Conservation (phyloP, 2,329 filamentous ascomycete species). For the Cadophora gregata region DNA sequence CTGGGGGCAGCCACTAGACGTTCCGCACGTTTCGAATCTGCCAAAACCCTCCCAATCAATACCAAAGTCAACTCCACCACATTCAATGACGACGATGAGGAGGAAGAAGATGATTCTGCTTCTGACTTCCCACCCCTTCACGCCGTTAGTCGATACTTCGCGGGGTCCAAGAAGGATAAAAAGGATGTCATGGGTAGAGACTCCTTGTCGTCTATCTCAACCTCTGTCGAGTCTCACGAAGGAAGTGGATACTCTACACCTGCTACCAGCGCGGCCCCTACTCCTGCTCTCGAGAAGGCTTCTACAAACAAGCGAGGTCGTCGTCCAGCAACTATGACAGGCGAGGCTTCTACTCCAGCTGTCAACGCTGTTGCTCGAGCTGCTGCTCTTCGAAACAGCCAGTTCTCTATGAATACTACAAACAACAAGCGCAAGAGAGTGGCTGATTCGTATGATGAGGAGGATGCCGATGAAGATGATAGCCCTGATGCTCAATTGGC, state of each 20-base stretch:
- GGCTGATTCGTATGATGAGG: slow-evolving; percentile 50
- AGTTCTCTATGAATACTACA: slow-evolving; percentile 53
- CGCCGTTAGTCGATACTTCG: slow-evolving; percentile 30
- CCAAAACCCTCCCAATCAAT: slow-evolving; percentile 21
- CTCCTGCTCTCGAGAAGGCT: slow-evolving; percentile 48
- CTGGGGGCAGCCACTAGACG: slow-evolving; percentile 34
- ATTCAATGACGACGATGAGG: slow-evolving; percentile 10
- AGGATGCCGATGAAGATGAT: slow-evolving; percentile 47
- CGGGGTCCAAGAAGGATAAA: slow-evolving; percentile 28
- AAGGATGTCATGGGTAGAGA: slow-evolving; percentile 42
- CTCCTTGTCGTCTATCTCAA: slow-evolving; percentile 49
- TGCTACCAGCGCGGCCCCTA: slow-evolving; percentile 62
- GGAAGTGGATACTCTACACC: slow-evolving; percentile 63
- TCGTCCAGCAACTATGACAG: slow-evolving; percentile 22
- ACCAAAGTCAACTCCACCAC: not conserved
- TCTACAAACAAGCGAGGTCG: slow-evolving; percentile 39
- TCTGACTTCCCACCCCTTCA: slow-evolving; percentile 31
- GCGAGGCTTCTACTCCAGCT: slow-evolving; percentile 23
- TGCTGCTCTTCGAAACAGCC: slow-evolving; percentile 55
- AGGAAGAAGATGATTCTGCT: slow-evolving; percentile 26
- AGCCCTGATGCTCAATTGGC: slow-evolving; percentile 59
- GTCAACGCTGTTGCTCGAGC: slow-evolving; percentile 53
- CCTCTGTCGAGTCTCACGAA: slow-evolving; percentile 50
- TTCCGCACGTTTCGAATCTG: slow-evolving; percentile 28
- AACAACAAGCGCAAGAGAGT: slow-evolving; percentile 51